phyloP scores from a whole-genome alignment of 176 grass and related monocot species.

The Carex pumila region DNA sequence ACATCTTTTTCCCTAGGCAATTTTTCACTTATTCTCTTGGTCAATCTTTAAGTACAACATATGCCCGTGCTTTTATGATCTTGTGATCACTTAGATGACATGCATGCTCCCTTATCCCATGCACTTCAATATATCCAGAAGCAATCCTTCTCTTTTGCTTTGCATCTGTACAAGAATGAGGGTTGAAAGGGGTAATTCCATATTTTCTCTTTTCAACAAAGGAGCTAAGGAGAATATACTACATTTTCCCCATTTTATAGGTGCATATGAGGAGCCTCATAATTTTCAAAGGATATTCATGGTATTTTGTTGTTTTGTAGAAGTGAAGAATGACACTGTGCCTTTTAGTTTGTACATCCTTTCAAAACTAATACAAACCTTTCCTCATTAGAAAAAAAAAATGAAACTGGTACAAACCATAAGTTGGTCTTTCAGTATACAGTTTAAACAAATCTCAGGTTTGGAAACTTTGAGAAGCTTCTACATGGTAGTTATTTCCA shows the following conservation, averaged over 20 bases:
- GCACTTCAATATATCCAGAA: background rate
- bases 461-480: background rate
- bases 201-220: background rate
- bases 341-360: background rate
- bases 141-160: background rate
- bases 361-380: background rate
- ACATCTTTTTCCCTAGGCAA: constrained; percentile 21
- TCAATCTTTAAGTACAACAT: background rate
- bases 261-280: background rate
- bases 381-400: too few relatives aligned
- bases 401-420: too few relatives aligned
- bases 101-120: background rate
- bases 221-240: background rate
- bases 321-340: background rate
- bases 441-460: background rate
- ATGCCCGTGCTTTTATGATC: background rate
- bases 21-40: constrained; percentile 19
- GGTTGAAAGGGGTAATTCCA: background rate
- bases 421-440: background rate
- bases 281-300: background rate
- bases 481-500: background rate
- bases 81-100: background rate
- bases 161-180: background rate
- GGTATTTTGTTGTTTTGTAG: background rate
- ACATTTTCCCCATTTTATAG: background rate